Evolutionary conservation across 2,329 filamentous ascomycete genomes (phyloP).

Genomic region (Akanthomyces dipterigenus): DNA sequence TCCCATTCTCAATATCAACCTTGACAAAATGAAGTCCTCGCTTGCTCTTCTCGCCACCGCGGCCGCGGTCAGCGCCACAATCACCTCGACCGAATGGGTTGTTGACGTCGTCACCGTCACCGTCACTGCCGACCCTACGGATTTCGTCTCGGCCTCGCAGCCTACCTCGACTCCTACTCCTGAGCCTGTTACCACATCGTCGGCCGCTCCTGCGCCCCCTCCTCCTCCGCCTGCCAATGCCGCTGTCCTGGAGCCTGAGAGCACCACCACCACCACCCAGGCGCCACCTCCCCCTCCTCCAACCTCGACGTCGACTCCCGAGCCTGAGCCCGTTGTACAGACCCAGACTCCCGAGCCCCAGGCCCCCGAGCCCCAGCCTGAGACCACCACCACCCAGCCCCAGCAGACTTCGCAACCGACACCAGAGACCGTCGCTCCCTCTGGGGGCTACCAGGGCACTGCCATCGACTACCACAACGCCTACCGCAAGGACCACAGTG

Average conservation of each 20-base stretch:
- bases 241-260: conserved; percentile 11
- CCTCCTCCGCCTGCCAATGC: conserved; percentile 9
- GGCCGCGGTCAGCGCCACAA: conserved; percentile 37
- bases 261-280: conserved; percentile 9
- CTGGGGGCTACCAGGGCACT: conserved; percentile 27
- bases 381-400: too few species aligned
- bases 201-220: conserved; percentile 14
- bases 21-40: conserved; percentile 43
- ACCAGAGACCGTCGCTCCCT: conserved; percentile 1
- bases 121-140: conserved; percentile 31
- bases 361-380: neutral
- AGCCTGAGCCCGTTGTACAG: conserved; percentile 14
- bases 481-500: conserved; percentile 78
- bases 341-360: conserved; percentile 12
- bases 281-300: conserved; percentile 3
- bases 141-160: conserved; percentile 19
- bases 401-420: neutral
- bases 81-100: conserved; percentile 33
- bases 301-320: neutral
- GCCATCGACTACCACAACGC: conserved; percentile 74
- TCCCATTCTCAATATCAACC: conserved; percentile 4
- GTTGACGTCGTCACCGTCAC: conserved; percentile 38
- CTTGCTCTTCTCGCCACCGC: conserved; percentile 40
- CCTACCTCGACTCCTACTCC: conserved; percentile 14
- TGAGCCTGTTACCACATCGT: conserved; percentile 18